Evolutionary conservation across 1,139 yeast species (phyloP).

Genomic region (Geotrichum histeridarum): DNA sequence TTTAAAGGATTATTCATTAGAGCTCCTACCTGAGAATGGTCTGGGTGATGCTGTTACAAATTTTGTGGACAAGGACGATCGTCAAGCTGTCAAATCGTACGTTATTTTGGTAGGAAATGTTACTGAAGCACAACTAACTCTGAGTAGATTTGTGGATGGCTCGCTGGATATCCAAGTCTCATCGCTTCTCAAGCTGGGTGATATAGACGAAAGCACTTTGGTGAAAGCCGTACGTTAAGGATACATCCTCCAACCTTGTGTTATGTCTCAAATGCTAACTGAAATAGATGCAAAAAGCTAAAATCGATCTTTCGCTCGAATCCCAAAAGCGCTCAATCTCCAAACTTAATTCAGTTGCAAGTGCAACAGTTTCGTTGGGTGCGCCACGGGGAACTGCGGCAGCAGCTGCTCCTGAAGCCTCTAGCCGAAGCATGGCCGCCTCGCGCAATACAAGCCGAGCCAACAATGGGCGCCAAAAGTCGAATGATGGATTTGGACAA

Average conservation of each 20-base stretch:
- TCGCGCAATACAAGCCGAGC: neutral
- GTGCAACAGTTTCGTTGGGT: neutral
- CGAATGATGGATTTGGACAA: conserved; percentile 10
- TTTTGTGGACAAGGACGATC: conserved; percentile 80
- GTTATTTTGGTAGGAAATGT: neutral
- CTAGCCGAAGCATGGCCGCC: conserved; percentile 7
- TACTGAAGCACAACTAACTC: neutral
- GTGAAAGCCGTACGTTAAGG: conserved; percentile 12
- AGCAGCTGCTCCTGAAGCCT: neutral
- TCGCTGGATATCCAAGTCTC: conserved; percentile 62
- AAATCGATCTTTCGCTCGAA: conserved; percentile 13
- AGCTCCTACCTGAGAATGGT: conserved; percentile 71
- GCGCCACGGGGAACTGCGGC: neutral
- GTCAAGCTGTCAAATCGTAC: conserved; percentile 52
- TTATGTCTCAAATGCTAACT: neutral
- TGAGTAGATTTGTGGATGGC: conserved; percentile 49
- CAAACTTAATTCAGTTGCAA: neutral
- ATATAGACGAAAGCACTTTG: conserved; percentile 27
- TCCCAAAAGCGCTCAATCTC: conserved; percentile 10
- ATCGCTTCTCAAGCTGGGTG: conserved; percentile 46
- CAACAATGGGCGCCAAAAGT: neutral
- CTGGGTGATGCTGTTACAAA: conserved; percentile 66
- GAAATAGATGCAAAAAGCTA: conserved; percentile 16
- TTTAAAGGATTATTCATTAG: conserved; percentile 56
- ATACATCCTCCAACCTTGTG: neutral